A percentile compares a stretch with the other conserved stretches of the same genome.
Evolutionary conservation across 768 basidiomycete species (phyloP).

Genomic region (Boletus tomentosulus): DNA sequence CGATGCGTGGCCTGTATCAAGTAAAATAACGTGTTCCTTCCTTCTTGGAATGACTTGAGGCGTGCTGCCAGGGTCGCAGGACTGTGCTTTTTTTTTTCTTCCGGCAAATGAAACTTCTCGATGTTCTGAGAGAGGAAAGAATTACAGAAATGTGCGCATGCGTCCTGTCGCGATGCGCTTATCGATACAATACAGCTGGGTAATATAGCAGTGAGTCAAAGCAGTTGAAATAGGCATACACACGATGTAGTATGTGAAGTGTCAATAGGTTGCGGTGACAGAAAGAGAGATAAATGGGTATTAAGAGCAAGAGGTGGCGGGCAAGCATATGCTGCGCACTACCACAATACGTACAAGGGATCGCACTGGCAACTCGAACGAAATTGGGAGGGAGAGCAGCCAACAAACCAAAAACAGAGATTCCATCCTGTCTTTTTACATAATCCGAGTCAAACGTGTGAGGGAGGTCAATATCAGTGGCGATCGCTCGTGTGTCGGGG

Average conservation of each 20-base stretch:
- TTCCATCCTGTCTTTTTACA: slow-evolving; percentile 29
- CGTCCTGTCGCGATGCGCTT: slow-evolving; percentile 2
- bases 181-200: slow-evolving; percentile 22
- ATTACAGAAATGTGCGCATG: neutral
- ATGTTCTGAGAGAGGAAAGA: slow-evolving; percentile 1
- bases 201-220: slow-evolving; percentile 12
- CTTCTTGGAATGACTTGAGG: neutral
- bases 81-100: neutral
- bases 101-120: slow-evolving; percentile 13
- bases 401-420: slow-evolving; percentile 19
- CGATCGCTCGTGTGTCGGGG: slow-evolving; percentile 30
- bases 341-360: slow-evolving; percentile 24
- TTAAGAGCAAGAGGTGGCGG: neutral
- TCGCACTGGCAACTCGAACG: slow-evolving; percentile 14
- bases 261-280: slow-evolving; percentile 17
- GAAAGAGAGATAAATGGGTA: slow-evolving; percentile 11
- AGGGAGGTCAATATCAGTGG: slow-evolving; percentile 15
- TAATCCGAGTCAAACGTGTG: slow-evolving; percentile 14
- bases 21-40: slow-evolving; percentile 4
- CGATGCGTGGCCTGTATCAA: neutral
- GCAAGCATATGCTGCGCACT: slow-evolving; percentile 13
- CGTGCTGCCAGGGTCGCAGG: slow-evolving; percentile 15
- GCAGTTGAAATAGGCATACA: slow-evolving; percentile 12
- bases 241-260: slow-evolving; percentile 15
- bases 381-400: slow-evolving; percentile 4